Conservation (phyloP, 495 filamentous ascomycete species). For the Penicillium atrosanguineum region DNA sequence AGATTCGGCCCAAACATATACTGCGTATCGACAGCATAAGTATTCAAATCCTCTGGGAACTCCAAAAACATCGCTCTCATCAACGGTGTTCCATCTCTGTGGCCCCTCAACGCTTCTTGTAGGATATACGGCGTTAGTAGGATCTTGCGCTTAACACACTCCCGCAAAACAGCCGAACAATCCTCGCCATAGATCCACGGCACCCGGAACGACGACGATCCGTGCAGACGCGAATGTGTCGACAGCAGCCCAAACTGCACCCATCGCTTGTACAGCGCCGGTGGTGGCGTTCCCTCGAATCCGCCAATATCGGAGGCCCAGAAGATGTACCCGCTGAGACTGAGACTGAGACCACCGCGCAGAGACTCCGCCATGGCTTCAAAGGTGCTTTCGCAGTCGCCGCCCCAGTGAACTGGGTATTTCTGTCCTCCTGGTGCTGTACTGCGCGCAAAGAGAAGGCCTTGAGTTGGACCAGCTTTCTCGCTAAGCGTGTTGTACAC, state of each 20-base stretch:
- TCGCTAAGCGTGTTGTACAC: constrained; percentile 64
- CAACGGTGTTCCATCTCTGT: constrained; percentile 49
- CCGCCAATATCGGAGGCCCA: constrained; percentile 72
- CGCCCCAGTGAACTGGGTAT: constrained; percentile 65
- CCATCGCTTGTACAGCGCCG: constrained; percentile 75
- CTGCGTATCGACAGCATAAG: constrained; percentile 62
- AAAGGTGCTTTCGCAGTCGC: constrained; percentile 70
- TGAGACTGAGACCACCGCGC: constrained; percentile 64
- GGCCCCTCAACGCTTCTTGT: constrained; percentile 48
- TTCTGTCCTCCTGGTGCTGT: constrained; percentile 65
- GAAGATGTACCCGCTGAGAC: constrained; percentile 65
- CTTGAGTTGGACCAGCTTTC: constrained; percentile 55
- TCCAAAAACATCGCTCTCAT: constrained; percentile 63
- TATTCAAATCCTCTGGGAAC: constrained; percentile 61
- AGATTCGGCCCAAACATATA: constrained; percentile 63
- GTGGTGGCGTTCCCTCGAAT: constrained; percentile 65
- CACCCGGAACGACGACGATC: constrained; percentile 64
- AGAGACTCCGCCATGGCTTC: constrained; percentile 73
- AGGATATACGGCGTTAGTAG: constrained; percentile 62
- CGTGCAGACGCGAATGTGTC: constrained; percentile 66
- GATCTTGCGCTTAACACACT: constrained; percentile 61
- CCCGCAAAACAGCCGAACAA: constrained; percentile 54
- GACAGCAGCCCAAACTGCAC: constrained; percentile 69
- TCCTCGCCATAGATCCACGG: constrained; percentile 70
- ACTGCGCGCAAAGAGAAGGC: constrained; percentile 65